phyloP scores from a whole-genome alignment of 352 stramenopile species.

The Phytophthora fragariaefolia region DNA sequence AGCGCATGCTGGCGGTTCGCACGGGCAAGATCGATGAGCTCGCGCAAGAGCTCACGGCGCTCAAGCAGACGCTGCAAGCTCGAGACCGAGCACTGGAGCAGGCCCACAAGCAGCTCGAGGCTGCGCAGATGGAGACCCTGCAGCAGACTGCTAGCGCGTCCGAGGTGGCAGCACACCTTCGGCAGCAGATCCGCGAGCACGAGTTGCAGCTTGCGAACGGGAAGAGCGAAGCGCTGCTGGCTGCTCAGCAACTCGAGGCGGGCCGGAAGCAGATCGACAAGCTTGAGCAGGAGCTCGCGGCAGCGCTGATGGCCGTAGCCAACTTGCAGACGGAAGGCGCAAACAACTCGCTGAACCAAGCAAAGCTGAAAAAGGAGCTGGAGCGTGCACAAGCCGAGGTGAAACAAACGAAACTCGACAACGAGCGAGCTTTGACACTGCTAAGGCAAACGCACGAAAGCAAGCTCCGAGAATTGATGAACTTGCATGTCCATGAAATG shows the following conservation, averaged over 20 bases:
- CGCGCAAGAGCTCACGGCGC: constrained; percentile 43
- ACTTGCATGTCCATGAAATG: constrained; percentile 29
- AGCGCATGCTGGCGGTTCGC: constrained; percentile 46
- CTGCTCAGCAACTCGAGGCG: constrained; percentile 34
- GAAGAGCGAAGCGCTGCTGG: constrained; percentile 35
- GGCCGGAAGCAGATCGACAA: constrained; percentile 44
- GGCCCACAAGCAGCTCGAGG: constrained; percentile 50
- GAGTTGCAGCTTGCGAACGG: constrained; percentile 48
- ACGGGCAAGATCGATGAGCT: constrained; percentile 54
- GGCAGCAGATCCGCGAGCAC: constrained; percentile 45
- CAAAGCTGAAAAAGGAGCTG: constrained; percentile 36
- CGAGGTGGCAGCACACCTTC: constrained; percentile 42
- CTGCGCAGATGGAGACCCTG: constrained; percentile 53
- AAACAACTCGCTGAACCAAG: constrained; percentile 14
- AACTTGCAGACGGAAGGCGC: constrained; percentile 28
- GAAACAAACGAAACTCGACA: constrained; percentile 16
- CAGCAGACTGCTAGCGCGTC: constrained; percentile 43
- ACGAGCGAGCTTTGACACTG: constrained; percentile 18
- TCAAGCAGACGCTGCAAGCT: constrained; percentile 48
- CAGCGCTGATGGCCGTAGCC: constrained; percentile 27
- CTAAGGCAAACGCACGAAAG: constrained; percentile 32
- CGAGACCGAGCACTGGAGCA: constrained; percentile 49
- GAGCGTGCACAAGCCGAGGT: constrained; percentile 34
- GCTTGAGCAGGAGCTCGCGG: constrained; percentile 41
- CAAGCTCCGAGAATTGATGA: constrained; percentile 25